Conservation (phyloP, 495 filamentous ascomycete genomes). For the Chaetomium cochliodes region DNA sequence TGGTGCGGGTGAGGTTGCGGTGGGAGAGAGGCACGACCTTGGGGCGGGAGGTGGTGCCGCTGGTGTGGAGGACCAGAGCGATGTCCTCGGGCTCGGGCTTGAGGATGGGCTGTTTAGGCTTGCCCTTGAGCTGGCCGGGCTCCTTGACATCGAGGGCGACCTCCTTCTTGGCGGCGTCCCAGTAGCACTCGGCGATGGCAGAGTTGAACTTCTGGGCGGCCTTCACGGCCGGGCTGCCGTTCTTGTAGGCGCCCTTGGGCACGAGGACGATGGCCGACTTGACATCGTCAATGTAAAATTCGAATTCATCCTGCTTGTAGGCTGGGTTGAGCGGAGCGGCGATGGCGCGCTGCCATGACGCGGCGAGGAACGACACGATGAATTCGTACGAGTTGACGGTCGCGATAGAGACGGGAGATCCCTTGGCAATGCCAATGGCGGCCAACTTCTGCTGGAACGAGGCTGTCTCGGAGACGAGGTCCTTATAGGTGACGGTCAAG, state of each 20-base stretch:
- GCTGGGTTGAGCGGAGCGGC: slow-evolving; percentile 79
- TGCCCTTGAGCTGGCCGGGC: slow-evolving; percentile 61
- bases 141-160: slow-evolving; percentile 76
- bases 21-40: slow-evolving; percentile 82
- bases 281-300: slow-evolving; percentile 85
- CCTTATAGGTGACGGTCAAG: slow-evolving; percentile 60
- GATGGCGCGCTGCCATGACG: slow-evolving; percentile 72
- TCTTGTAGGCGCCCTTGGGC: slow-evolving; percentile 61
- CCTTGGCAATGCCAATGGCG: slow-evolving; percentile 60
- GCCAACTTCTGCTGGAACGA: slow-evolving; percentile 72
- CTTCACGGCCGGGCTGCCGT: slow-evolving; percentile 64
- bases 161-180: slow-evolving; percentile 57
- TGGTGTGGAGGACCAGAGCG: slow-evolving; percentile 69
- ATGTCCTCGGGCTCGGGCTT: slow-evolving; percentile 61
- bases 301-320: slow-evolving; percentile 84
- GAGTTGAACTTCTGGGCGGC: slow-evolving; percentile 73
- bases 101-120: slow-evolving; percentile 48
- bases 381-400: slow-evolving; percentile 79
- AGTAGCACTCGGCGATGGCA: slow-evolving; percentile 78
- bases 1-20: slow-evolving; percentile 66
- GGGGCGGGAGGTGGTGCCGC: slow-evolving; percentile 77
- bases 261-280: slow-evolving; percentile 72
- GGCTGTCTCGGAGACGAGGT: slow-evolving; percentile 59
- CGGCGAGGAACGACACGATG: slow-evolving; percentile 75
- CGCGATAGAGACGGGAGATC: slow-evolving; percentile 70